phyloP scores from a whole-genome alignment of 2,329 filamentous ascomycete species.

The Phaeosphaeria sp. region DNA sequence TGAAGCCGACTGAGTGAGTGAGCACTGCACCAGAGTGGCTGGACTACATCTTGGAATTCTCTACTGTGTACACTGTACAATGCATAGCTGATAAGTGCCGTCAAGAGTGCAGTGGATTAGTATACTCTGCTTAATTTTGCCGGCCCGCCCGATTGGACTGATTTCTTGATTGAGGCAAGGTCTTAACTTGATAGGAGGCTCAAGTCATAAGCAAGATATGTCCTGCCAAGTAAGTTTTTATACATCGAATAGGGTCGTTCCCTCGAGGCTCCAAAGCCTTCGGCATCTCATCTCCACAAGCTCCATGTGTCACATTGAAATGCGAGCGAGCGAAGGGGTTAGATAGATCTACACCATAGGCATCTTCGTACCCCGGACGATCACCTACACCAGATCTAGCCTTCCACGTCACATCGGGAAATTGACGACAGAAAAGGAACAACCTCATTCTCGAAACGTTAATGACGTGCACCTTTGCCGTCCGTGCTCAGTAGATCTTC shows the following conservation, averaged over 20 bases:
- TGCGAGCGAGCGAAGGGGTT: neutral
- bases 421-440: neutral
- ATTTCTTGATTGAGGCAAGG: neutral
- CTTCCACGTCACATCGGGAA: neutral
- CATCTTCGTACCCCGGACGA: neutral
- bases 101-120: neutral
- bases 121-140: neutral
- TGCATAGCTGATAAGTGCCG: neutral
- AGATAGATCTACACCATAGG: neutral
- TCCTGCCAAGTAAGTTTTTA: neutral
- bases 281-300: neutral
- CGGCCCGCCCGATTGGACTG: neutral
- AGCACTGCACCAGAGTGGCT: neutral
- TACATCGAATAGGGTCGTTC: neutral
- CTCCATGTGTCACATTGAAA: neutral
- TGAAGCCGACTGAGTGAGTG: neutral
- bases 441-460: too few relatives aligned
- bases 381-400: neutral
- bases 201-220: neutral
- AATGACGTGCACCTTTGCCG: neutral
- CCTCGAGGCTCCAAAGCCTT: neutral
- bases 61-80: too few relatives aligned
- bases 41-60: neutral
- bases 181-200: neutral
- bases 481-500: constrained; percentile 1